Percentiles rank a stretch among this genome's conserved stretches.
Evolutionary conservation across 2,329 filamentous ascomycete species (phyloP).

Genomic region (Phialophora tarda): DNA sequence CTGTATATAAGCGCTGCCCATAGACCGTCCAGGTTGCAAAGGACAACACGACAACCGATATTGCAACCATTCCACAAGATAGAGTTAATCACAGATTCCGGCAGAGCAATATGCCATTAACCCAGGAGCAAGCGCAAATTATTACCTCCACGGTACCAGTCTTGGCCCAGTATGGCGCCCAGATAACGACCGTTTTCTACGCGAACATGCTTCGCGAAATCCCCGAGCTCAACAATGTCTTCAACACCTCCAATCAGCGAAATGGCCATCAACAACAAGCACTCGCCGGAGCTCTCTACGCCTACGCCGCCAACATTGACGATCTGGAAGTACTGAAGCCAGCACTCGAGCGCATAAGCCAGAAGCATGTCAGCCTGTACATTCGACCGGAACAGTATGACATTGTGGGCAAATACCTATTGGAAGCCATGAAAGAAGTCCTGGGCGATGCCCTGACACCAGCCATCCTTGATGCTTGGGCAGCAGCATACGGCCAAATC

Average conservation of each 20-base stretch:
- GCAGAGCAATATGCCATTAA: conserved; percentile 53
- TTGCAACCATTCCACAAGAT: neutral
- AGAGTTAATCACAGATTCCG: neutral
- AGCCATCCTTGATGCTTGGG: conserved; percentile 70
- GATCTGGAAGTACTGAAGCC: conserved; percentile 65
- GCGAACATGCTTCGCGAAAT: conserved; percentile 68
- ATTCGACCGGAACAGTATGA: conserved; percentile 72
- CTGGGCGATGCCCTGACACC: conserved; percentile 70
- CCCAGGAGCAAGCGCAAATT: conserved; percentile 65
- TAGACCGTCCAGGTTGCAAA: neutral
- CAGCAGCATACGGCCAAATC: conserved; percentile 72
- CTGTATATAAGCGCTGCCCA: neutral
- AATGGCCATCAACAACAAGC: conserved; percentile 71
- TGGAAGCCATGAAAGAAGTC: conserved; percentile 69
- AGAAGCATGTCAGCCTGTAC: conserved; percentile 74
- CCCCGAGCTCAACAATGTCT: conserved; percentile 70
- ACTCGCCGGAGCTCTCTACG: conserved; percentile 70
- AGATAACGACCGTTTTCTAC: conserved; percentile 75
- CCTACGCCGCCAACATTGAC: conserved; percentile 73
- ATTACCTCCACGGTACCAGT: conserved; percentile 74
- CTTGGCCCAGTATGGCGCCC: conserved; percentile 68
- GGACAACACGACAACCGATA: neutral
- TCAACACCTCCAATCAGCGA: conserved; percentile 70
- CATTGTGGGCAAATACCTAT: conserved; percentile 71
- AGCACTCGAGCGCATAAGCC: conserved; percentile 70